Evolutionary conservation across 305 asterid species (phyloP), one percentile per base, ranked within the genome.

Genomic region (Fraxinus dipetala): DNA sequence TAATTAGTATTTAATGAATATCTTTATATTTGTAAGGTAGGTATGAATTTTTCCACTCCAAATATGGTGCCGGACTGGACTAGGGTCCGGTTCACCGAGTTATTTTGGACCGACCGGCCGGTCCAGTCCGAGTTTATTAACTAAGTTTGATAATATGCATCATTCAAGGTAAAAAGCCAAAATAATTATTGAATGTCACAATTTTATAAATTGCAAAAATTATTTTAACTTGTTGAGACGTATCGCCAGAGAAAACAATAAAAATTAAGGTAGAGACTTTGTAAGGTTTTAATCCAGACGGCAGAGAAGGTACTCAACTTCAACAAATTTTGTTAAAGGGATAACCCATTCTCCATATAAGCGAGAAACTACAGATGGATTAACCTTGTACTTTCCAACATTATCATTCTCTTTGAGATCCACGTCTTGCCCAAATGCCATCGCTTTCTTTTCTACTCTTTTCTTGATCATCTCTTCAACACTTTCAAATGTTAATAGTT

Each of bases 391-490:
- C 54, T 85, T 80, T 9, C 79, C 86, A 8, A 72, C 35, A 72
- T 70, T 67, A 22, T 76, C 85, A 14, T 34, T 43, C 9, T 84
- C 87, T 0, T 70, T 35, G n/a, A 87, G 63, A 0, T 81, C 90
- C 74, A 95, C 94, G 0, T 93, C 92, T 72, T 91, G 95, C 2
- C 95, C 95, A 78, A 95, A 92, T 30, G 83, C 63, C 88, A 22
- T 88, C 0, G 97, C 92, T 82, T 95, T 95, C 89, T 91, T 95
- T 80, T 89, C 94, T 61, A 95, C 98, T 84, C 98, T 85, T 76
- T 91, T 91, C 85, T 81, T 91, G 69, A 93, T 88, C 89, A 36
- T 79, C 89, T 91, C 95, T 84, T 95, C 99, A 0, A 95, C 99
- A 9, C 84, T 89, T 82, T 85, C 63, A 73, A 92, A 95, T 40